Conservation (phyloP, 352 stramenopile species). For the Phytopythium oedochilum region DNA sequence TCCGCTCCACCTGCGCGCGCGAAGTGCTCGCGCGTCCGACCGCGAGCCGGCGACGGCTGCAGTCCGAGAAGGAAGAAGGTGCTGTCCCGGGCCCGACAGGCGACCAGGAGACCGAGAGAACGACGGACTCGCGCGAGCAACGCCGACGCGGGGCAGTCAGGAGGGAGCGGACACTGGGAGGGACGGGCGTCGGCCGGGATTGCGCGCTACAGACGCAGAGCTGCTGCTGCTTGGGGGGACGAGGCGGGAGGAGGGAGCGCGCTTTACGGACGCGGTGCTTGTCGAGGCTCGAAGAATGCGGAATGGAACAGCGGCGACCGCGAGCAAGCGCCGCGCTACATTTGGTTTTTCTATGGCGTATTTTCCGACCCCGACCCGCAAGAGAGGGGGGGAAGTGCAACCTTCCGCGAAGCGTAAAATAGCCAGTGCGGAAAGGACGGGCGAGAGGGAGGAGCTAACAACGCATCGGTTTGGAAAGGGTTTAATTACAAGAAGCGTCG, state of each 20-base stretch:
- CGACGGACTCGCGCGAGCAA: not conserved
- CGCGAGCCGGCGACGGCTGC: not conserved
- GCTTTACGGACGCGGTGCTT: not conserved
- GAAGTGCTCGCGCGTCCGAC: not conserved
- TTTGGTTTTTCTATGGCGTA: not conserved
- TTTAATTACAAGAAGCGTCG: not conserved
- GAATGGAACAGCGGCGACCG: not conserved
- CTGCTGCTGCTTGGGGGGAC: not conserved
- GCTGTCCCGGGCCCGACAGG: not conserved
- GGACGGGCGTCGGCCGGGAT: not conserved
- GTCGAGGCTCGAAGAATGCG: not conserved
- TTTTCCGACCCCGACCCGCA: not conserved
- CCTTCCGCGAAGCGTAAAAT: not conserved
- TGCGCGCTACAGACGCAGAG: not conserved
- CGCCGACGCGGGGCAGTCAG: not conserved
- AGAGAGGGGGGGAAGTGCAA: not conserved
- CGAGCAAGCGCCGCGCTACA: not conserved
- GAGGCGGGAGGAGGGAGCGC: not conserved
- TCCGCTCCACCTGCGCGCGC: not conserved
- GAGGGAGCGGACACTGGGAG: not conserved
- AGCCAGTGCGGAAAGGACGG: not conserved
- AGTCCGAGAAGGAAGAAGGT: not conserved
- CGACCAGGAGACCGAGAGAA: not conserved
- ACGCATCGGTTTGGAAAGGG: not conserved
- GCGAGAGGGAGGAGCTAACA: constrained; percentile 4